phyloP scores from a whole-genome alignment of 2,329 filamentous ascomycete genomes.

The Colletotrichum sp. region DNA sequence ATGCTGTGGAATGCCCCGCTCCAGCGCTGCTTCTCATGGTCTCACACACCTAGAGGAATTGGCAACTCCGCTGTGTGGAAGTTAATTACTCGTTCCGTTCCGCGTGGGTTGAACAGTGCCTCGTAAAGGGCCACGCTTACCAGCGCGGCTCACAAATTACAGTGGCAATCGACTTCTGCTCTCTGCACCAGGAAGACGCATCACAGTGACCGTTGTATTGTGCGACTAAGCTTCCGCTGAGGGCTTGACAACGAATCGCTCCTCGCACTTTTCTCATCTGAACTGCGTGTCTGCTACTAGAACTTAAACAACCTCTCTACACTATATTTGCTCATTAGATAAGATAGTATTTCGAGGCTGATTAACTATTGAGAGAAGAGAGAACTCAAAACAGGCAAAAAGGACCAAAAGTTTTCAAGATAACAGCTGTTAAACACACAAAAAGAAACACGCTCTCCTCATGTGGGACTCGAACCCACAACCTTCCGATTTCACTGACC shows the following conservation, averaged over 20 bases:
- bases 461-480: slow-evolving; percentile 17
- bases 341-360: not conserved
- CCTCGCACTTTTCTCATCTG: not conserved
- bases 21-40: not conserved
- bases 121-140: not conserved
- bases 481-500: not conserved
- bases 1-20: not conserved
- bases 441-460: not conserved
- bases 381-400: not conserved
- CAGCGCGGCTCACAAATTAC: not conserved
- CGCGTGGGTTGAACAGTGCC: not conserved
- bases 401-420: too few species aligned
- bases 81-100: not conserved
- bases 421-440: not conserved
- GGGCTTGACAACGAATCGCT: not conserved
- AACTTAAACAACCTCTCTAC: not conserved
- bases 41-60: not conserved
- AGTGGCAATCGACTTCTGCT: not conserved
- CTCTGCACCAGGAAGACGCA: not conserved
- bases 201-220: not conserved
- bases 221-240: not conserved
- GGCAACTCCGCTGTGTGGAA: not conserved
- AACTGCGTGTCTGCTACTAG: not conserved
- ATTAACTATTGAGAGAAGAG: not conserved
- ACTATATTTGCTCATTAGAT: not conserved